Evolutionary conservation across 148 eudicot species (phyloP).

Genomic region (Oxyria digyna): DNA sequence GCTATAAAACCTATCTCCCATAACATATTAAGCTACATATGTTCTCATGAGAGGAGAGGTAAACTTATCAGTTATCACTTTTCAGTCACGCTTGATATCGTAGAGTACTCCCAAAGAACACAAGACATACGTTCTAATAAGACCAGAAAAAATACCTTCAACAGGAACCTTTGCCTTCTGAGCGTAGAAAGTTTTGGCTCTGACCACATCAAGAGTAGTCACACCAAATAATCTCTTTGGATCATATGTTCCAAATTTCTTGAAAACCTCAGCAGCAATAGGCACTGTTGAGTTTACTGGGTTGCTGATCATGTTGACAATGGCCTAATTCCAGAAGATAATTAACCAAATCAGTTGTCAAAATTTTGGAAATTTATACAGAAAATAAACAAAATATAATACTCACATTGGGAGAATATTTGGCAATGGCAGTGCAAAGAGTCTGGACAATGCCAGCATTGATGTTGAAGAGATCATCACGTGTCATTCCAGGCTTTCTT

Average conservation of each 20-base stretch:
- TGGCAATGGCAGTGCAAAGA: slow-evolving; percentile 67
- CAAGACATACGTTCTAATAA: neutral
- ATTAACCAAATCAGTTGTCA: neutral
- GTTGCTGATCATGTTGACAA: slow-evolving; percentile 86
- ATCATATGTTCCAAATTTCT: slow-evolving; percentile 82
- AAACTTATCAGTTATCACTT: too few species aligned
- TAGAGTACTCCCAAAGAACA: neutral
- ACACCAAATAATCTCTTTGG: slow-evolving; percentile 87
- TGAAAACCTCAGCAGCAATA: slow-evolving; percentile 89
- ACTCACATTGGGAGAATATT: slow-evolving; percentile 83
- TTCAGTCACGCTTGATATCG: neutral
- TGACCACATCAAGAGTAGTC: slow-evolving; percentile 84
- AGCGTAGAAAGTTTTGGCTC: slow-evolving; percentile 91
- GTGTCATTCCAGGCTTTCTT: slow-evolving; percentile 97
- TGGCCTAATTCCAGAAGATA: slow-evolving; percentile 49
- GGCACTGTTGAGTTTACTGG: slow-evolving; percentile 92
- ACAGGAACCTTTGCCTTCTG: slow-evolving; percentile 56
- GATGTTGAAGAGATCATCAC: slow-evolving; percentile 95
- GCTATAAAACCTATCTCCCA: neutral
- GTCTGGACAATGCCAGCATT: slow-evolving; percentile 92
- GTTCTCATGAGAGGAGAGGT: neutral
- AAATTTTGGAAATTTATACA: neutral
- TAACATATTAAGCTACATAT: neutral
- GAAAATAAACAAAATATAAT: neutral
- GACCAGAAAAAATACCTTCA: slow-evolving; percentile 30